Base-by-base conservation (phyloP, 139 green algal species). In the Haematococcus lacustris region DNA sequence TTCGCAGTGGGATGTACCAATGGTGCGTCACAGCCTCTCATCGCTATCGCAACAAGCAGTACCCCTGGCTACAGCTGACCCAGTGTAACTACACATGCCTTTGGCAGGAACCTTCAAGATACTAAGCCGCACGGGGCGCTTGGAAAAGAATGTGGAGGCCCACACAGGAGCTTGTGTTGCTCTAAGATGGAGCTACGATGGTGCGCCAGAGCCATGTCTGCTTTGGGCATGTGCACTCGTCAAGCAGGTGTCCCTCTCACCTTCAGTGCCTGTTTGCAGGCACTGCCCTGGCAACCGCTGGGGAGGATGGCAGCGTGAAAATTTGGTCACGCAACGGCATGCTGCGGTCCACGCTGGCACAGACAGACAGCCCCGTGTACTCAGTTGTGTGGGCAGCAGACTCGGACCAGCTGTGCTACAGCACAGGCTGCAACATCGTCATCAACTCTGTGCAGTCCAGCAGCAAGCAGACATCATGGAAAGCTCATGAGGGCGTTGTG, bases 231-330 rank as follows among this genome's bases (percentile, higher is more conserved):
- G n/a, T n/a, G n/a, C n/a, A n/a, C n/a, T n/a, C n/a, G n/a, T n/a
- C n/a, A n/a, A n/a, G n/a, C n/a, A n/a, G n/a, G n/a, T n/a, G n/a
- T n/a, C n/a, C n/a, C n/a, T n/a, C n/a, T n/a, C n/a, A n/a, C n/a
- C n/a, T n/a, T n/a, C n/a, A n/a, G n/a, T n/a, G n/a, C n/a, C n/a
- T n/a, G n/a, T 13, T 64, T 64, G 57, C 86, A 90, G 89, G 90
- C 32, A 91, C 78, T 32, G 87, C 88, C 13, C 70, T 95, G 5
- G 84, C 84, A 3, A 92, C 90, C 5, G 79, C 73, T 32, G 90
- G 90, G 25, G 89, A 95, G 76, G 90, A 95, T 73, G 90, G 90
- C 0, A 65, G 73, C 37, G 85, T 94, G 3, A 95, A 93, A 60
- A 76, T 90, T 7, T 95, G 89, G 89, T 90, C 83, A 1, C 73